phyloP scores from a whole-genome alignment of 495 filamentous ascomycete species.

The Oleoguttula mirabilis region DNA sequence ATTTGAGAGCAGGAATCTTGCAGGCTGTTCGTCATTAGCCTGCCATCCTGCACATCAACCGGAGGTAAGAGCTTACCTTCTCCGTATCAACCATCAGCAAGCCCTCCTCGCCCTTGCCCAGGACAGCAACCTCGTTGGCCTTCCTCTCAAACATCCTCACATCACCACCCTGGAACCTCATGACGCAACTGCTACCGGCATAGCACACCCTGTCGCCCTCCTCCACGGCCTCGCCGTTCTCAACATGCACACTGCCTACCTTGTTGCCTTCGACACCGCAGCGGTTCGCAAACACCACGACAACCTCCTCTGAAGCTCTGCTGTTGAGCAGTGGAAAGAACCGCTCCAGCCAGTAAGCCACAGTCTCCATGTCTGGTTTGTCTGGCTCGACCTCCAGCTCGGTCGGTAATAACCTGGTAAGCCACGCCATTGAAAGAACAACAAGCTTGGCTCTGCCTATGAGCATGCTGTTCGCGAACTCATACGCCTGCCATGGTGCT shows the following conservation, averaged over 20 bases:
- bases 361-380: conserved; percentile 65
- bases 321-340: conserved; percentile 57
- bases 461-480: conserved; percentile 75
- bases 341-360: conserved; percentile 83
- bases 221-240: conserved; percentile 46
- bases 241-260: conserved; percentile 21
- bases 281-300: conserved; percentile 77
- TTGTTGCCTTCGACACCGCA: conserved; percentile 36
- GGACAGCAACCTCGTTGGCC: conserved; percentile 48
- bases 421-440: conserved; percentile 82
- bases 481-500: conserved; percentile 64
- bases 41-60: too few species aligned
- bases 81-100: conserved; percentile 52
- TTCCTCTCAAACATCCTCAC: conserved; percentile 56
- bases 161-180: conserved; percentile 57
- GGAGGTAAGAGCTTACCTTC: too few species aligned
- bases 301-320: conserved; percentile 41
- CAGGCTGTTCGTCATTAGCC: too few species aligned
- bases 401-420: conserved; percentile 43
- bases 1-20: conserved; percentile 3
- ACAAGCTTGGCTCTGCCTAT: conserved; percentile 55
- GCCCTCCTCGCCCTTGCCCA: conserved; percentile 54
- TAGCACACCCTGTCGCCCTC: conserved; percentile 44
- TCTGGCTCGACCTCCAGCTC: conserved; percentile 32
- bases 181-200: conserved; percentile 74